phyloP scores from a whole-genome alignment of 768 basidiomycete genomes.

The Rhizopogon rudus region DNA sequence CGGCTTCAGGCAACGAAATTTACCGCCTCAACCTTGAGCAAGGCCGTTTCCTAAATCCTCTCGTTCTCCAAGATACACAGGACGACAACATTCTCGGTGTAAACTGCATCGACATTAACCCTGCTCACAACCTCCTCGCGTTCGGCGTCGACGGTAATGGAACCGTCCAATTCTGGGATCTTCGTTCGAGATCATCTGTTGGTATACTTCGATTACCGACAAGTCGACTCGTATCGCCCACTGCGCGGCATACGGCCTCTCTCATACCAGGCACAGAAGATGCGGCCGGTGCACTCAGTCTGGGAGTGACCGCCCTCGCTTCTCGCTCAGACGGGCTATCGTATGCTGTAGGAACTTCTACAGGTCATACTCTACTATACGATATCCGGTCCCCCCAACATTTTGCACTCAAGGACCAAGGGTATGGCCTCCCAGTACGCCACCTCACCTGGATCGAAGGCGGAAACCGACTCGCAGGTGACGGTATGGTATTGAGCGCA shows the following conservation, averaged over 20 bases:
- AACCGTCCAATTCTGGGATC: slow-evolving; percentile 95
- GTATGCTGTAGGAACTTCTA: slow-evolving; percentile 91
- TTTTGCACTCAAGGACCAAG: slow-evolving; percentile 92
- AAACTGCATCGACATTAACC: slow-evolving; percentile 89
- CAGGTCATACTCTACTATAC: slow-evolving; percentile 91
- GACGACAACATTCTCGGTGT: slow-evolving; percentile 71
- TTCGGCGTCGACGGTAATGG: slow-evolving; percentile 88
- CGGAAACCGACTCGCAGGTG: slow-evolving; percentile 77
- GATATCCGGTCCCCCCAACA: slow-evolving; percentile 84
- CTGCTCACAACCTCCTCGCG: slow-evolving; percentile 83
- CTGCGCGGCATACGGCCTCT: slow-evolving; percentile 18
- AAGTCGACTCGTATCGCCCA: slow-evolving; percentile 42
- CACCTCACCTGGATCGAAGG: slow-evolving; percentile 88
- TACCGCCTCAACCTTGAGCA: slow-evolving; percentile 95
- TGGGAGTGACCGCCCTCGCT: slow-evolving; percentile 74
- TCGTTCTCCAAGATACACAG: slow-evolving; percentile 49
- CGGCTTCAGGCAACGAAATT: slow-evolving; percentile 81
- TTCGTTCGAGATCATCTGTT: slow-evolving; percentile 71
- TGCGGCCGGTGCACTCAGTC: slow-evolving; percentile 35
- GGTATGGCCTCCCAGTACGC: slow-evolving; percentile 88
- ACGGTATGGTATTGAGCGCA: slow-evolving; percentile 84
- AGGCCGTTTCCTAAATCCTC: slow-evolving; percentile 86
- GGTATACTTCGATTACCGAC: slow-evolving; percentile 63
- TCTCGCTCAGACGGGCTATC: slow-evolving; percentile 87
- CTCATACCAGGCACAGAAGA: slow-evolving; percentile 30